phyloP scores from a whole-genome alignment of 805 yeast genomes.

The Zygotorulaspora danielsina region DNA sequence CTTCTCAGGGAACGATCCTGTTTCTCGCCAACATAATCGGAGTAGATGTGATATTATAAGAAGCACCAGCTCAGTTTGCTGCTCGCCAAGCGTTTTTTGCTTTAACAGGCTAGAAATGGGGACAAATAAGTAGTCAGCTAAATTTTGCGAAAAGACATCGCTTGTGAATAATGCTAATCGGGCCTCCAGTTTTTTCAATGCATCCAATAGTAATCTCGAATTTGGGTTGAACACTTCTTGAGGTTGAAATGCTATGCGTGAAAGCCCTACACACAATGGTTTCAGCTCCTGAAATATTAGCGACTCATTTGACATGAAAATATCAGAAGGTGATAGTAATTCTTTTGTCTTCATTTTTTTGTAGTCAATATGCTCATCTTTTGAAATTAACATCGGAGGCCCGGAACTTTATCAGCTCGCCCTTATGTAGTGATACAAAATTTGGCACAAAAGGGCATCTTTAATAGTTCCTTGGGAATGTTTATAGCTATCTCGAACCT shows the following conservation, averaged over 20 bases:
- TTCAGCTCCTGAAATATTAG: slow-evolving; percentile 33
- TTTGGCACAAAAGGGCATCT: too few relatives aligned
- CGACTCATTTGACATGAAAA: slow-evolving; percentile 11
- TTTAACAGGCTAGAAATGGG: slow-evolving; percentile 55
- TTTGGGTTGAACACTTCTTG: slow-evolving; percentile 33
- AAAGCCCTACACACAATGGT: slow-evolving; percentile 43
- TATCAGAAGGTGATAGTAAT: too few relatives aligned
- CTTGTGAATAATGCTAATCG: slow-evolving; percentile 17
- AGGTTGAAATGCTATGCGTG: slow-evolving; percentile 43
- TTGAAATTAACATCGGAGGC: too few relatives aligned
- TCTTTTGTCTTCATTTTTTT: too few relatives aligned
- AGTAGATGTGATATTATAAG: slow-evolving; percentile 44
- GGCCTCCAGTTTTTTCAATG: slow-evolving; percentile 36
- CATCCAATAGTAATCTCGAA: slow-evolving; percentile 31
- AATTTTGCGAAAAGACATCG: slow-evolving; percentile 33
- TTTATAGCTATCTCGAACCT: too few relatives aligned
- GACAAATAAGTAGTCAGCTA: slow-evolving; percentile 60
- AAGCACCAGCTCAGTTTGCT: slow-evolving; percentile 44
- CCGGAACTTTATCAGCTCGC: too few relatives aligned
- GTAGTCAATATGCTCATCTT: too few relatives aligned
- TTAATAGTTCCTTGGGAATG: too few relatives aligned
- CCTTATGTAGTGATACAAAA: too few relatives aligned
- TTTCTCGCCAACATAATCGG: slow-evolving; percentile 43
- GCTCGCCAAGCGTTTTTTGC: slow-evolving; percentile 43
- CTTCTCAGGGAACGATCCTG: slow-evolving; percentile 36